These are phyloP conservation scores for Beauveria brongniartii DNA, from an alignment of 2,329 filamentous ascomycete species.

Conservation along the genomic window DNA sequence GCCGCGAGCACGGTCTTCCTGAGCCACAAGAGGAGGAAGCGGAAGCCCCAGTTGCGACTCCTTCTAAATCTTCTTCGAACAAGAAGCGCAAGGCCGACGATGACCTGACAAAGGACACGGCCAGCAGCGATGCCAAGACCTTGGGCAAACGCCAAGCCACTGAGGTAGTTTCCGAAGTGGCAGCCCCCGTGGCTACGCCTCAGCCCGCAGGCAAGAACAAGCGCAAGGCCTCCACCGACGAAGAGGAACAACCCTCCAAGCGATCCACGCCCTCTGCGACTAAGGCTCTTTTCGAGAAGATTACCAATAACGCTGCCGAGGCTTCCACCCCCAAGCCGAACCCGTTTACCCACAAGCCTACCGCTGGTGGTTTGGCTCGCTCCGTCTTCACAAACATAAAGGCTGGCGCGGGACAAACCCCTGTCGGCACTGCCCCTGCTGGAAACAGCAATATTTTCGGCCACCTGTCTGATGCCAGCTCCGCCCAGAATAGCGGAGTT, in stretches of 20 bases:
- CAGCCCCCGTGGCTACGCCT: slow-evolving; percentile 19
- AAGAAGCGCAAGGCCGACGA: slow-evolving; percentile 53
- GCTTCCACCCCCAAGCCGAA: slow-evolving; percentile 24
- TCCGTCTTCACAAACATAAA: slow-evolving; percentile 37
- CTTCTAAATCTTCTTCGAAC: slow-evolving; percentile 26
- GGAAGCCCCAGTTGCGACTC: slow-evolving; percentile 22
- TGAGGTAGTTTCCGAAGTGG: slow-evolving; percentile 30
- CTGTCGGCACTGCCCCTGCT: slow-evolving; percentile 14
- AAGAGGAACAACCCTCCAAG: slow-evolving; percentile 42
- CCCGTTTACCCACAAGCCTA: slow-evolving; percentile 27
- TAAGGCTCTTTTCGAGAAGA: slow-evolving; percentile 48
- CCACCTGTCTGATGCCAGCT: slow-evolving; percentile 50
- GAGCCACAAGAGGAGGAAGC: slow-evolving; percentile 39
- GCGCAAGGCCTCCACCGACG: slow-evolving; percentile 42
- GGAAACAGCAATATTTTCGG: slow-evolving; percentile 46
- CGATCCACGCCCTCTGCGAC: slow-evolving; percentile 43
- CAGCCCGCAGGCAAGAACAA: slow-evolving; percentile 38
- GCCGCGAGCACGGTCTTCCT: slow-evolving; percentile 46
- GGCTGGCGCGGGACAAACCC: slow-evolving; percentile 18
- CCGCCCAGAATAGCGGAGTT: slow-evolving; percentile 44
- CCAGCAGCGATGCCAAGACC: slow-evolving; percentile 26
- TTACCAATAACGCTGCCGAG: slow-evolving; percentile 40
- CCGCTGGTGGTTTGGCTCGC: slow-evolving; percentile 30
- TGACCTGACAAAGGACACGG: slow-evolving; percentile 32
- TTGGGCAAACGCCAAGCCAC: slow-evolving; percentile 43